These are phyloP conservation scores for Paraphaeosphaeria sporulosa DNA, from an alignment of 2,329 filamentous ascomycete species.

Conservation along the genomic window DNA sequence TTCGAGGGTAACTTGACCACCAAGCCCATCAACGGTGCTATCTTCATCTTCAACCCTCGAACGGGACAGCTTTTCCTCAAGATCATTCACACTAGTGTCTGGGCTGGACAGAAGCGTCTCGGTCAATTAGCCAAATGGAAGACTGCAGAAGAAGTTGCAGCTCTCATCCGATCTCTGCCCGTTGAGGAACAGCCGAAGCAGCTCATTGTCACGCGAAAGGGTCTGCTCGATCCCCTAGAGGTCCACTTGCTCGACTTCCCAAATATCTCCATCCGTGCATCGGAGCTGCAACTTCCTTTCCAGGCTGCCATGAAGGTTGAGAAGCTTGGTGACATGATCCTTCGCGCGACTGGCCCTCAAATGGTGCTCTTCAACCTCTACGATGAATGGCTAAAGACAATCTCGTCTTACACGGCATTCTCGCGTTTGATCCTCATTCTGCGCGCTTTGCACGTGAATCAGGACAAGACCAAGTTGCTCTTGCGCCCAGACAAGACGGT, in stretches of 20 bases:
- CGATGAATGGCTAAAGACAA: slow-evolving; percentile 98
- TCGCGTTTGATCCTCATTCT: slow-evolving; percentile 93
- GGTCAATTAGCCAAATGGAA: slow-evolving; percentile 99
- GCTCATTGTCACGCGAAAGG: slow-evolving; percentile 96
- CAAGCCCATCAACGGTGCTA: slow-evolving; percentile 98
- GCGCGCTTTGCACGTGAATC: slow-evolving; percentile 94
- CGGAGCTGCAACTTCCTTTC: slow-evolving; percentile 96
- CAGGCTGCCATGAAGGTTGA: slow-evolving; percentile 99
- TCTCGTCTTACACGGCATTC: slow-evolving; percentile 98
- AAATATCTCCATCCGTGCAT: slow-evolving; percentile 97
- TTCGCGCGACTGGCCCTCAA: slow-evolving; percentile 97
- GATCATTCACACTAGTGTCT: slow-evolving; percentile 99
- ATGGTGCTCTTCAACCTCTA: slow-evolving; percentile 99
- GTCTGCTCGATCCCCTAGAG: slow-evolving; percentile 93
- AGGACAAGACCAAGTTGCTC: slow-evolving; percentile 96
- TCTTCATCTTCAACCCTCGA: slow-evolving; percentile 99
- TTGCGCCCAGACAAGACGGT: slow-evolving; percentile 96
- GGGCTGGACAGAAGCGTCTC: slow-evolving; percentile 98
- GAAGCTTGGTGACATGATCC: slow-evolving; percentile 98
- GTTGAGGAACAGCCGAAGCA: slow-evolving; percentile 99
- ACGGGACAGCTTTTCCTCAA: slow-evolving; percentile 98
- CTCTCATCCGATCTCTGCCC: slow-evolving; percentile 90
- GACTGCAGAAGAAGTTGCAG: slow-evolving; percentile 98
- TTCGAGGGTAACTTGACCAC: slow-evolving; percentile 99
- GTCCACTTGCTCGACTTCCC: slow-evolving; percentile 98